Percentiles rank a stretch among this genome's conserved stretches.
Evolutionary conservation across 2,329 filamentous ascomycete genomes (phyloP).

Genomic region (Phyllosticta citriasiana): DNA sequence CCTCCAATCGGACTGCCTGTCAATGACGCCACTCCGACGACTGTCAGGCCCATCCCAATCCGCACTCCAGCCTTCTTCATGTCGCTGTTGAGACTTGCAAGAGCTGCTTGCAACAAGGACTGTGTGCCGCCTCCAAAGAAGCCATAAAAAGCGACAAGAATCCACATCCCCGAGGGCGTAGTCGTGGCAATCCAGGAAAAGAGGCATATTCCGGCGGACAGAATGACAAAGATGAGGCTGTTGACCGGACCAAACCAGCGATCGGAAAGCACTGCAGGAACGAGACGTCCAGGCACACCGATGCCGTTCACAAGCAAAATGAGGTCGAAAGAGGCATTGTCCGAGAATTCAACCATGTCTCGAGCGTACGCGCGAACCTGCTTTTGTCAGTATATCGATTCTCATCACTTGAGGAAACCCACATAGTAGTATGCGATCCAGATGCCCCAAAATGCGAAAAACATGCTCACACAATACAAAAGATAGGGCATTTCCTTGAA

Average conservation of each 20-base stretch:
- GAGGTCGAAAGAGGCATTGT: constrained; percentile 39
- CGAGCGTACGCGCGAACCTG: constrained; percentile 8
- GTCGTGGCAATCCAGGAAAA: constrained; percentile 35
- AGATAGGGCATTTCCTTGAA: constrained; percentile 47
- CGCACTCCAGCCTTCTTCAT: constrained; percentile 33
- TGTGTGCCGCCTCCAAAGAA: constrained; percentile 39
- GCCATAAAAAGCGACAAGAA: constrained; percentile 37
- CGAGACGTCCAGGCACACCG: constrained; percentile 35
- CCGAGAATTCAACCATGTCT: constrained; percentile 37
- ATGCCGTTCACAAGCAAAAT: not conserved
- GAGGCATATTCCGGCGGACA: constrained; percentile 32
- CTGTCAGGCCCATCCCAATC: constrained; percentile 32
- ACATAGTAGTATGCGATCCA: constrained; percentile 52
- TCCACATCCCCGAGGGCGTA: constrained; percentile 28
- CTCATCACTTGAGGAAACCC: constrained; percentile 9
- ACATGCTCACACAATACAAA: constrained; percentile 34
- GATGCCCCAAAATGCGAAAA: constrained; percentile 37
- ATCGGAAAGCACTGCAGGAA: constrained; percentile 38
- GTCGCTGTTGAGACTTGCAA: constrained; percentile 35
- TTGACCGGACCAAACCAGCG: constrained; percentile 32
- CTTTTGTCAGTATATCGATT: not conserved
- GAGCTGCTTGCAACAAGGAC: constrained; percentile 33
- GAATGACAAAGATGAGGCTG: constrained; percentile 28
- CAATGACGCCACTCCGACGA: constrained; percentile 19
- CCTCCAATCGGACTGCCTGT: constrained; percentile 22